Base-by-base conservation (phyloP, 805 yeast genomes). In the Sungouiella blattae region DNA sequence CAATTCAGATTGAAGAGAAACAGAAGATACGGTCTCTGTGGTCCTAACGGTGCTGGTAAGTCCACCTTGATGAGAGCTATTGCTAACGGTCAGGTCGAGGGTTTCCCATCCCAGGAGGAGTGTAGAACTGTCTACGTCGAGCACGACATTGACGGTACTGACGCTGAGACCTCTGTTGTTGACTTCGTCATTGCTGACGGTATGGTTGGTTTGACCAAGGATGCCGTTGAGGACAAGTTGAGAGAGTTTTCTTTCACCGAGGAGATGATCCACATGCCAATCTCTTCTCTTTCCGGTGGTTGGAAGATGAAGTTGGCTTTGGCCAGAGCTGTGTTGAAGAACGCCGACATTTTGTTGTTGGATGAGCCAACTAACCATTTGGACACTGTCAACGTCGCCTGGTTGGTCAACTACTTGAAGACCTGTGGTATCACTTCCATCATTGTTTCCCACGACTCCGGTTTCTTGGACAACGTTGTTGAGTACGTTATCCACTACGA, bases 281-380 rank as follows among this genome's bases (percentile, higher is more conserved):
- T 91, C 69, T 80, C 87, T 64, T 86, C 97, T 50, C 80, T 93
- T 58, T 93, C 98, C 64, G 98, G 98, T 83, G 98, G 98, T 82
- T 91, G 98, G 98, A 93, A 93, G 83, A 91, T 91, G 98, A 93
- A 93, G 77, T 82, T 91, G 71, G 98, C 98, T 67, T 80, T 91
- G 63, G 98, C 98, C 58, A 87, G 97, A 77, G 98, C 98, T 64
- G 97, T 91, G 63, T 82, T 91, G 75, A 87, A 86, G 80, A 89
- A 89, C 75, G 98, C 98, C 63, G 95, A 87, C 73, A 93, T 91
- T 66, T 78, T 91, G 71, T 78, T 91, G 73, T 83, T 91, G 71
- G 98, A 91, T 79, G 98, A 91, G 81, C 98, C 98, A 76, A 91
- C 98, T 66, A 91, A 91, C 86, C 98, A 93, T 80, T 86, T 93